Base-by-base conservation (phyloP, 805 yeast genomes). In the Suhomyces emberorum region DNA sequence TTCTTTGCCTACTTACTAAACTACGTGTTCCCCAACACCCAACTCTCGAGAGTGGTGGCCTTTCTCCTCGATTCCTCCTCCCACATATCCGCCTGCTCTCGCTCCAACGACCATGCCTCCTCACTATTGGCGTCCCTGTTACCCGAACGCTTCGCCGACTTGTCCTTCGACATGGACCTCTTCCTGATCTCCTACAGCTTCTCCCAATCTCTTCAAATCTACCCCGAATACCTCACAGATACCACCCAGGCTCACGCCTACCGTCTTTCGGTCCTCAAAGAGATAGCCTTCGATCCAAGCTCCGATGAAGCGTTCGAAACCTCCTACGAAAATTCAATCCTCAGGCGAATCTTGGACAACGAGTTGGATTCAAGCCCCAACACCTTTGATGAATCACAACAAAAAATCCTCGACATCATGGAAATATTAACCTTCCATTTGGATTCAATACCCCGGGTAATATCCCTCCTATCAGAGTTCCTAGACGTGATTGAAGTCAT, bases 341-440 rank as follows among this genome's bases (percentile, higher is more conserved):
- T 48, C 16, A 30, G 48, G 15, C 28, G 23, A 23, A 48, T 48
- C 21, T 27, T 38, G 28, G 35, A 44, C 35, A 38, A 38, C 32
- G 52, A 48, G 31, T 32, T 37, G 10, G 30, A 35, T 23, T 18
- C 28, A n/a, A 34, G 42, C 11, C 51, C 52, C 9, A 28, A 28
- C 30, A 39, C 45, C 19, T 48, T 48, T 29, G 38, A 29, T 14
- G 48, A 44, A 15, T 40, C 35, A 8, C 42, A 48, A 25, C 47
- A 48, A 26, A 40, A 40, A 15, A 32, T 48, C 8, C 28, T 48
- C 11, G 52, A 48, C 27, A 29, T 41, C 15, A 41, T 48, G 46
- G 51, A 48, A 25, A 35, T 42, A 9, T 21, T 43, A 18, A 46
- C 48, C 12, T 44, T 48, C 24, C 49, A 44, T 28, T 15, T 48